Evolutionary conservation across 345 rosid genomes (phyloP).

Genomic region (Ceriops zippeliana): DNA sequence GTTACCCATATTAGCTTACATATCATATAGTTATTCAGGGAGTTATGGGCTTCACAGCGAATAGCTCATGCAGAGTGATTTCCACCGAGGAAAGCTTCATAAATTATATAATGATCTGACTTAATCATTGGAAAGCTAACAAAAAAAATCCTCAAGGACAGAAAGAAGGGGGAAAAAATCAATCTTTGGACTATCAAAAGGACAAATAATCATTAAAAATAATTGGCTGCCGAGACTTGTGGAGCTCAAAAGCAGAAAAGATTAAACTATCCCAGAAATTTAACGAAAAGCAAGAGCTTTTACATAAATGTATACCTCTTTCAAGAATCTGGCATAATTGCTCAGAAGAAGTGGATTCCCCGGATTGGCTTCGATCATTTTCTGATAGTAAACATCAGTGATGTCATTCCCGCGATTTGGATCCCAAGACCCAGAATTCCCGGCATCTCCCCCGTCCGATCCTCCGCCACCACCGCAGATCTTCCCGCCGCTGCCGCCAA

Average conservation of each 20-base stretch:
- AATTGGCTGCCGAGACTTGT: neutral
- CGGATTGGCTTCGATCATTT: conserved; percentile 85
- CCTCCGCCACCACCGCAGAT: conserved; percentile 38
- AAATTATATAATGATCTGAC: no score
- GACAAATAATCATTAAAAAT: no score
- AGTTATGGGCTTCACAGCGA: no score
- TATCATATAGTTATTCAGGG: neutral
- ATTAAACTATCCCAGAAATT: neutral
- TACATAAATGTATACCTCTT: conserved; percentile 47
- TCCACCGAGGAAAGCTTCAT: no score
- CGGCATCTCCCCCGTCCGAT: neutral
- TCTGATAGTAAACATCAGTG: conserved; percentile 62
- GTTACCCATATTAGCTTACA: neutral
- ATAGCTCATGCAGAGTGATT: no score
- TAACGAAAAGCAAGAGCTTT: neutral
- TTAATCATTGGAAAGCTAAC: no score
- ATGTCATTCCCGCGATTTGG: conserved; percentile 33
- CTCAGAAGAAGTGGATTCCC: conserved; percentile 68
- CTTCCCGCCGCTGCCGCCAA: conserved; percentile 23
- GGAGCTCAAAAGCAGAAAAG: neutral
- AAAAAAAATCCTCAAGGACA: no score
- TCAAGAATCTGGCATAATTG: conserved; percentile 82
- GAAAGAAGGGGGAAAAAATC: neutral
- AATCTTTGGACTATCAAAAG: no score
- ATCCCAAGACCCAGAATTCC: conserved; percentile 29